These are phyloP conservation scores for Microbotryum scabiosae DNA, from an alignment of 1,284 basidiomycete genomes.

Conservation along the genomic window DNA sequence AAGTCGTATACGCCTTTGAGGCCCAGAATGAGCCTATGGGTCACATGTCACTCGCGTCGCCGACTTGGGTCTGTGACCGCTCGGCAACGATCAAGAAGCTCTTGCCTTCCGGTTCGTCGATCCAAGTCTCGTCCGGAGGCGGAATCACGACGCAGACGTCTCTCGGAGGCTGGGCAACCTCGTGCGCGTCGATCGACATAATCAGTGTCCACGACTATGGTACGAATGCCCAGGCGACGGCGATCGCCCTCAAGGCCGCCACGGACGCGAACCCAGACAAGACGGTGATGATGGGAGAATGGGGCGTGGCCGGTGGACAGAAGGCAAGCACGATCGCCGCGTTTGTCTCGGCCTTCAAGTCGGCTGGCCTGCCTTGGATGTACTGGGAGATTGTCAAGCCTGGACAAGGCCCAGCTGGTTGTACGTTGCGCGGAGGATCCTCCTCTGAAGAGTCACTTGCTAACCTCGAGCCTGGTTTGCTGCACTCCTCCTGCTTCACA, in stretches of 20 bases:
- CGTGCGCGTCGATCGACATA: slow-evolving; percentile 41
- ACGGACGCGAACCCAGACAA: slow-evolving; percentile 31
- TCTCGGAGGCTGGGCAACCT: slow-evolving; percentile 40
- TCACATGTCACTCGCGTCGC: slow-evolving; percentile 35
- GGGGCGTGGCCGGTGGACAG: slow-evolving; percentile 41
- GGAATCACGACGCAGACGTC: slow-evolving; percentile 42
- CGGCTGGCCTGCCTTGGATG: slow-evolving; percentile 35
- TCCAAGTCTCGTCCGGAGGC: slow-evolving; percentile 43
- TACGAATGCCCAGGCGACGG: slow-evolving; percentile 37
- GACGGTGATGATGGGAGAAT: slow-evolving; percentile 38
- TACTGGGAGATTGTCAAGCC: slow-evolving; percentile 36
- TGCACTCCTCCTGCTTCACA: not conserved
- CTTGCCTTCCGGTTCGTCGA: slow-evolving; percentile 33
- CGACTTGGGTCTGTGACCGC: slow-evolving; percentile 43
- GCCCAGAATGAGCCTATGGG: slow-evolving; percentile 45
- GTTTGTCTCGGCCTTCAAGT: slow-evolving; percentile 39
- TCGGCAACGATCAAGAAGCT: slow-evolving; percentile 40
- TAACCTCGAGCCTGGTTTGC: not conserved
- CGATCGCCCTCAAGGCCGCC: slow-evolving; percentile 34
- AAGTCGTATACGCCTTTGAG: slow-evolving; percentile 44
- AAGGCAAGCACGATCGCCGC: slow-evolving; percentile 40
- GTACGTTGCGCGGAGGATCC: slow-evolving; percentile 21
- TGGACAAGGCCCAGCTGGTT: slow-evolving; percentile 28
- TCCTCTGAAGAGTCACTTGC: not conserved
- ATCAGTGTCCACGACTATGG: slow-evolving; percentile 45